Evolutionary conservation across 1,284 basidiomycete genomes (phyloP), one percentile per base, ranked within the genome.

Genomic region (Coniferiporia weirii): DNA sequence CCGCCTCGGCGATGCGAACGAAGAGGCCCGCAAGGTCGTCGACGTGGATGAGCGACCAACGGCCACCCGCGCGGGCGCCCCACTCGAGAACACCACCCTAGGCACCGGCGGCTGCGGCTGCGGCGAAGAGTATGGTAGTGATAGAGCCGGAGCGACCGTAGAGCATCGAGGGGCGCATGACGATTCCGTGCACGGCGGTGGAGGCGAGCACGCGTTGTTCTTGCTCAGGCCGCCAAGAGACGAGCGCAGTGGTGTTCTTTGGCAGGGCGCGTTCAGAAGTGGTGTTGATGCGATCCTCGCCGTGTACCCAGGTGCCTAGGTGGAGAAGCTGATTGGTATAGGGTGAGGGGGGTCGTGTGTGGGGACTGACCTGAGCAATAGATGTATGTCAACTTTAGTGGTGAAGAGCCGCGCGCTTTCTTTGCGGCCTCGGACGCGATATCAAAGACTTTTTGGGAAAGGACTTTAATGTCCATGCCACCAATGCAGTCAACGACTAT

Each of bases 11-110:
- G 1, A 72, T 73, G 1, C 74, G 68, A 15, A 80, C 50, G 63
- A 76, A 81, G 36, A 79, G 63, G 53, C 80, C 78, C 6, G 78
- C 81, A 22, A 80, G 68, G 66, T 83, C 81, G 64, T 82, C 80
- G 44, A 67, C 66, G 66, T 83, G 81, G 35, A 82, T 70, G 5
- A 75, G 63, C n/a, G 75, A 64, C 12, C 72, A 71, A 8, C 79
- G 67, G 0, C 74, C 76, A 1, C 78, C 77, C 1, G 74, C 70
- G 8, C 66, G 66, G 1, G 77, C 79, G 35, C 70, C 73, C 72
- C 74, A 78, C 1, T 63, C 63, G 1, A 78, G 73, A 55, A 72
- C 68, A 3, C 27, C 17, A 20, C 75, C 71, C 6, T 35, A 38
- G 13, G 34, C 22, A 3, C 74, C 76, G 1, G 69, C 66, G 4